Evolutionary conservation across 805 yeast genomes (phyloP).

Genomic region (Spathaspora sp.): DNA sequence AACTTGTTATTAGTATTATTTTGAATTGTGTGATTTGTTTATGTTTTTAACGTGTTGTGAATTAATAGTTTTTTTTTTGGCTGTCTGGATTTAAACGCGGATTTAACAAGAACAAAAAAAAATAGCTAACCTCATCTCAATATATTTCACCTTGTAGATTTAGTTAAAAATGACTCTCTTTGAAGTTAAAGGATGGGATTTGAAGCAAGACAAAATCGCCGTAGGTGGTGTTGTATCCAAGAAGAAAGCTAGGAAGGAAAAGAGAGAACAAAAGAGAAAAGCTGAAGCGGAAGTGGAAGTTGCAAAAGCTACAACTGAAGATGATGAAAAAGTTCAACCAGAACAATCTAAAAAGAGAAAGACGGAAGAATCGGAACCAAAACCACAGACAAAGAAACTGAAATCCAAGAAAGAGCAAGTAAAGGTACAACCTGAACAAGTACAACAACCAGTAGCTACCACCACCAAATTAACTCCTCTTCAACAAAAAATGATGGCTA

Average conservation of each 20-base stretch:
- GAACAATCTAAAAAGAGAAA: slow-evolving; percentile 6
- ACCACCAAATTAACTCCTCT: slow-evolving; percentile 64
- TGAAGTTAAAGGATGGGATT: slow-evolving; percentile 79
- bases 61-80: too few relatives aligned
- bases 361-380: neutral
- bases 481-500: slow-evolving; percentile 94
- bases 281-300: slow-evolving; percentile 8
- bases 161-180: slow-evolving; percentile 58
- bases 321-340: neutral
- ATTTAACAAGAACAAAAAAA: too few relatives aligned
- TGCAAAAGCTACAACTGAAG: slow-evolving; percentile 5
- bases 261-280: slow-evolving; percentile 15
- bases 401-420: slow-evolving; percentile 3
- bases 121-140: too few relatives aligned
- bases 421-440: neutral
- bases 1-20: neutral
- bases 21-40: neutral
- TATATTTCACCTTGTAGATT: too few relatives aligned
- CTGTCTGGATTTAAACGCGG: neutral
- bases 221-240: slow-evolving; percentile 33
- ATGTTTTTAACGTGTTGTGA: neutral
- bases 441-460: slow-evolving; percentile 1
- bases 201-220: slow-evolving; percentile 51
- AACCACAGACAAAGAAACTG: slow-evolving; percentile 6
- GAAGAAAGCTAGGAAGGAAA: slow-evolving; percentile 21